Conservation (phyloP, 805 yeast genomes). For the Saccharomycopsis sp. region DNA sequence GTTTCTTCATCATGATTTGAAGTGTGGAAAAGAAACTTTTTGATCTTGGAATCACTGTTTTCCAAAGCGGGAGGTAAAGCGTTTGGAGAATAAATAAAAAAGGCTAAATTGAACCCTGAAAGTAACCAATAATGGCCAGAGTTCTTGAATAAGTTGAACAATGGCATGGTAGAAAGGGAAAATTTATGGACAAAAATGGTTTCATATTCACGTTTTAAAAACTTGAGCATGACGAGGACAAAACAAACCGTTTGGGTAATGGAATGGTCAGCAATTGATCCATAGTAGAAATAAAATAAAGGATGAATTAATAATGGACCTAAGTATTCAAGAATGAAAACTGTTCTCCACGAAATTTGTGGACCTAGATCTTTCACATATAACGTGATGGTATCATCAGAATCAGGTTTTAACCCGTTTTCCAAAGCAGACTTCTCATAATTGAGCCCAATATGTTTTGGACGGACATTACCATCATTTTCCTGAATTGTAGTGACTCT, state of each 20-base stretch:
- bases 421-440: slow-evolving; percentile 24
- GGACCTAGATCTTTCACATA: slow-evolving; percentile 85
- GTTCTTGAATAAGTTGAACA: slow-evolving; percentile 78
- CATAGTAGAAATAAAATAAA: slow-evolving; percentile 41
- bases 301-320: slow-evolving; percentile 86
- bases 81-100: slow-evolving; percentile 32
- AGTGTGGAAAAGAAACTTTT: slow-evolving; percentile 16
- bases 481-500: slow-evolving; percentile 21
- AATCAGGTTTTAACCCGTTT: slow-evolving; percentile 34
- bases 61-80: slow-evolving; percentile 10
- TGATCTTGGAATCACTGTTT: slow-evolving; percentile 1
- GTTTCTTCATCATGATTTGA: slow-evolving; percentile 14
- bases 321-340: slow-evolving; percentile 76
- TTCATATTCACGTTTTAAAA: slow-evolving; percentile 80
- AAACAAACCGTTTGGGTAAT: slow-evolving; percentile 45
- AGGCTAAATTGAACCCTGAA: slow-evolving; percentile 53
- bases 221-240: slow-evolving; percentile 58
- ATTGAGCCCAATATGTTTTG: slow-evolving; percentile 25
- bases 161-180: slow-evolving; percentile 88
- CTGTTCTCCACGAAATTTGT: slow-evolving; percentile 86
- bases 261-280: slow-evolving; percentile 29
- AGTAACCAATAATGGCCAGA: slow-evolving; percentile 89
- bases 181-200: slow-evolving; percentile 77
- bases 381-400: slow-evolving; percentile 33
- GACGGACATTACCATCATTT: not conserved